Evolutionary conservation across 768 basidiomycete species (phyloP).

Genomic region (Tylopilus felleus): DNA sequence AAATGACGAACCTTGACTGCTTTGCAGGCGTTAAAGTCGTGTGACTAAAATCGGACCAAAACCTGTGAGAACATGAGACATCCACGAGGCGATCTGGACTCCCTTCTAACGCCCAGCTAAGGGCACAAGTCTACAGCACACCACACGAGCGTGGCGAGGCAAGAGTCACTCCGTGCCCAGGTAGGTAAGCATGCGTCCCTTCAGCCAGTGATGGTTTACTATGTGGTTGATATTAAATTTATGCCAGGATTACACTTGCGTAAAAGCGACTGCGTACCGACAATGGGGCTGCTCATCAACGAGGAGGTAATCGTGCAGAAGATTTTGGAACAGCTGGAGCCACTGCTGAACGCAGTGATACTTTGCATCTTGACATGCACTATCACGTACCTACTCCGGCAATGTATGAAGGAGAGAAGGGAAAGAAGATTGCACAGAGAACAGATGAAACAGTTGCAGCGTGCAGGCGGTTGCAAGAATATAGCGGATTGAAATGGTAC

Average conservation of each 20-base stretch:
- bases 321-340: constrained; percentile 10
- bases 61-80: background rate
- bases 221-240: background rate
- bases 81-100: constrained; percentile 1
- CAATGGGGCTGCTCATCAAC: constrained; percentile 21
- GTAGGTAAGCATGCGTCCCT: background rate
- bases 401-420: constrained; percentile 18
- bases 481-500: background rate
- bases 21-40: no score
- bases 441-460: constrained; percentile 12
- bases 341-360: constrained; percentile 7
- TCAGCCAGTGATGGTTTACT: background rate
- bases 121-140: background rate
- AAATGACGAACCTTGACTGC: background rate
- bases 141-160: background rate
- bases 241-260: background rate
- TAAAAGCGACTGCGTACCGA: background rate
- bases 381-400: constrained; percentile 14
- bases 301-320: constrained; percentile 13
- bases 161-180: background rate
- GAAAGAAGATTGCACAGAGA: constrained; percentile 16
- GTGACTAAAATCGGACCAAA: background rate
- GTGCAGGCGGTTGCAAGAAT: background rate
- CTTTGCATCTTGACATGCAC: constrained; percentile 18
- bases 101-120: background rate